Percentiles rank a stretch among this genome's conserved stretches.
Conservation (phyloP, 441 rosid genomes). For the Populus trichocarpa region DNA sequence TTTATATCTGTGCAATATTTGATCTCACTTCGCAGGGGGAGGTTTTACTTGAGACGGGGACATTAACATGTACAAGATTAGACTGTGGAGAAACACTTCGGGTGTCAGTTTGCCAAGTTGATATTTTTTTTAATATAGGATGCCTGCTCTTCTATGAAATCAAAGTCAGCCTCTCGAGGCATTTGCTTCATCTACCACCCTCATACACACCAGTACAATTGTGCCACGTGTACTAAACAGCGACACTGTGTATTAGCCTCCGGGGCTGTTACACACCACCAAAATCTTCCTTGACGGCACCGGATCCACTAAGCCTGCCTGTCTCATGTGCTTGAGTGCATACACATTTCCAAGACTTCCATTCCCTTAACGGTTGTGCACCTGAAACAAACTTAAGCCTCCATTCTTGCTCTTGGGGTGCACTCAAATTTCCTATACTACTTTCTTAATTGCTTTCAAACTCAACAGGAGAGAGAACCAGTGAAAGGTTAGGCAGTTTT, state of each 20-base stretch:
- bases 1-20: not conserved
- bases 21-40: not conserved
- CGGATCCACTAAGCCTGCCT: conserved; percentile 27
- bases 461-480: not conserved
- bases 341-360: conserved; percentile 18
- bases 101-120: not conserved
- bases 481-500: not conserved
- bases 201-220: conserved; percentile 16
- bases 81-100: not conserved
- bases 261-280: conserved; percentile 28
- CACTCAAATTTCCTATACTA: not conserved
- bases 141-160: conserved; percentile 35
- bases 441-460: not conserved
- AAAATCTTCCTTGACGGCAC: conserved; percentile 31
- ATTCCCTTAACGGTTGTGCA: not conserved
- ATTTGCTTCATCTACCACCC: conserved; percentile 37
- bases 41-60: not conserved
- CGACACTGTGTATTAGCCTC: conserved; percentile 45
- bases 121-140: not conserved
- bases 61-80: not conserved
- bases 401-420: not conserved
- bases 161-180: conserved; percentile 33
- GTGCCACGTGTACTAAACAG: conserved; percentile 24
- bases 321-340: conserved; percentile 30
- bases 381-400: not conserved